Conservation (phyloP, 2,329 filamentous ascomycete genomes). For the Aspergillus sclerotialis region DNA sequence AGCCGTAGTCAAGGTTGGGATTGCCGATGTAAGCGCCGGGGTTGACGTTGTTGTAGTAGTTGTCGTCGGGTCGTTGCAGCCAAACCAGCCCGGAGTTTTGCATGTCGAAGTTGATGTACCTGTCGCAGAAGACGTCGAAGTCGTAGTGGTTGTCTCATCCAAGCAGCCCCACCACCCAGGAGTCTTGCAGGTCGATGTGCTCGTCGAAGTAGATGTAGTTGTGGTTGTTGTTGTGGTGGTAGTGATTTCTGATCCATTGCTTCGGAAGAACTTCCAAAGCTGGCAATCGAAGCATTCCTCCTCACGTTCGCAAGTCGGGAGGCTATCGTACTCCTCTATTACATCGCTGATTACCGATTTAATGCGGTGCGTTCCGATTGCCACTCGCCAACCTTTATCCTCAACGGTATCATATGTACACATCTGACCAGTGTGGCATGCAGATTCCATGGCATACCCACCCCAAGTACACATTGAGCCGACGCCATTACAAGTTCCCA, state of each 20-base stretch:
- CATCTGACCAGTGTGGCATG: constrained; percentile 82
- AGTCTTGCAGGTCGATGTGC: constrained; percentile 82
- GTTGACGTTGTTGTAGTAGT: constrained; percentile 19
- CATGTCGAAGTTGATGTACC: constrained; percentile 32
- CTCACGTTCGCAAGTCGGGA: constrained; percentile 69
- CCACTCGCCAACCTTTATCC: constrained; percentile 87
- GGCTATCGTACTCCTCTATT: constrained; percentile 71
- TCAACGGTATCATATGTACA: constrained; percentile 90
- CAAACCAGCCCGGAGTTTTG: constrained; percentile 38
- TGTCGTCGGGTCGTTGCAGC: constrained; percentile 32
- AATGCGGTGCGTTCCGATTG: constrained; percentile 87
- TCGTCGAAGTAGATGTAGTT: constrained; percentile 53
- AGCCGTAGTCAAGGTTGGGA: constrained; percentile 16
- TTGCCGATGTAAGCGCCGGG: constrained; percentile 4
- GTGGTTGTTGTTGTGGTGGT: constrained; percentile 54
- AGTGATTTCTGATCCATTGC: constrained; percentile 74
- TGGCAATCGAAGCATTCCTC: constrained; percentile 82
- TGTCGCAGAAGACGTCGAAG: constrained; percentile 23
- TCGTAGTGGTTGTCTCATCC: constrained; percentile 37
- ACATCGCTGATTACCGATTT: constrained; percentile 81
- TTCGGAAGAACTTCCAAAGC: constrained; percentile 91
- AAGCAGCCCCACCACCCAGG: constrained; percentile 80
- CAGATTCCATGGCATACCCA: constrained; percentile 86
- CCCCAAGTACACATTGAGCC: constrained; percentile 84
- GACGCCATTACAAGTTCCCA: constrained; percentile 86